phyloP scores from a whole-genome alignment of 2,329 filamentous ascomycete genomes.

The Beauveria sp. region DNA sequence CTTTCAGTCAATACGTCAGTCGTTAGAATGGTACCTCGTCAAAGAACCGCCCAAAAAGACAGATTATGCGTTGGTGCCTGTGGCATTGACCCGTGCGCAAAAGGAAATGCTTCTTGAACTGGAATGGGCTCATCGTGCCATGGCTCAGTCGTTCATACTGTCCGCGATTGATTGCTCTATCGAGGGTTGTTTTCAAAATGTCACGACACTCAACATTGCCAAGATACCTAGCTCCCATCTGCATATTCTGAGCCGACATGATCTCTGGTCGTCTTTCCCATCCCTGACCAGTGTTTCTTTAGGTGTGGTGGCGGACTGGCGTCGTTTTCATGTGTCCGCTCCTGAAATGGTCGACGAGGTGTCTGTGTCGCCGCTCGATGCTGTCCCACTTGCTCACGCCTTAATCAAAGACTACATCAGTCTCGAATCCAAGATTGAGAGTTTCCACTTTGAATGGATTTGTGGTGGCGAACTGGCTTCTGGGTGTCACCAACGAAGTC shows the following conservation, averaged over 20 bases:
- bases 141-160: slow-evolving; percentile 60
- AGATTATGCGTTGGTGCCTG: slow-evolving; percentile 39
- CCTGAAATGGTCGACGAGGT: slow-evolving; percentile 42
- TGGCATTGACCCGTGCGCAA: slow-evolving; percentile 52
- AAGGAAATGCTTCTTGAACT: slow-evolving; percentile 62
- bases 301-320: slow-evolving; percentile 59
- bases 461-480: slow-evolving; percentile 60
- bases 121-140: slow-evolving; percentile 60
- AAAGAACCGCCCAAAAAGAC: slow-evolving; percentile 13
- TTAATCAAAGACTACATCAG: slow-evolving; percentile 45
- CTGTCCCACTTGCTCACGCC: slow-evolving; percentile 42
- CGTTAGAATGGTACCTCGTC: fast-evolving
- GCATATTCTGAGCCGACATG: slow-evolving; percentile 42
- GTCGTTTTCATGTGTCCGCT: slow-evolving; percentile 45
- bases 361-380: slow-evolving; percentile 41
- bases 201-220: slow-evolving; percentile 55
- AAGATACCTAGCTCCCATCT: slow-evolving; percentile 57
- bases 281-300: slow-evolving; percentile 47
- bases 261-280: slow-evolving; percentile 56
- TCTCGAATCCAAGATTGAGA: slow-evolving; percentile 41
- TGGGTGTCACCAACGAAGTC: slow-evolving; percentile 54
- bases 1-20: background rate
- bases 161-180: slow-evolving; percentile 51
- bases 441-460: slow-evolving; percentile 57
- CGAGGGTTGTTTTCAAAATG: slow-evolving; percentile 38